These are phyloP conservation scores for Torulaspora quercuum DNA, from an alignment of 805 yeast species.

Conservation along the genomic window DNA sequence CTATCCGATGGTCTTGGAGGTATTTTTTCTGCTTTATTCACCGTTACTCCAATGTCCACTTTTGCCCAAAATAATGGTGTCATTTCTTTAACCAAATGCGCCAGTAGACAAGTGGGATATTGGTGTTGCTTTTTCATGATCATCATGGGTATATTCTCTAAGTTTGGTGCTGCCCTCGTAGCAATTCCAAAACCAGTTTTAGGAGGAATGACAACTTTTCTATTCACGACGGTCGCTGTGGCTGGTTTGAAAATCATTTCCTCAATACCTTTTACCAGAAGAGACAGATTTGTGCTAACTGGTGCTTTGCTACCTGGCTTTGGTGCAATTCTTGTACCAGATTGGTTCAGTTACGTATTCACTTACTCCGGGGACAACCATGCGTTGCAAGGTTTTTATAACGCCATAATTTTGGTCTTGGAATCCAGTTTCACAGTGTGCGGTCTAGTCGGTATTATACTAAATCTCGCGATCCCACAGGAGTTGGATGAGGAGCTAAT, in stretches of 20 bases:
- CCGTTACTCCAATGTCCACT: slow-evolving; percentile 85
- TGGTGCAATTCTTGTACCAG: slow-evolving; percentile 60
- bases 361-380: slow-evolving; percentile 61
- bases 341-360: slow-evolving; percentile 63
- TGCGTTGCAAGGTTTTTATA: slow-evolving; percentile 56
- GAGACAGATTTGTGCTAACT: slow-evolving; percentile 70
- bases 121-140: slow-evolving; percentile 77
- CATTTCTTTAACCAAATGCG: slow-evolving; percentile 87
- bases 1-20: slow-evolving; percentile 87
- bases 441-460: slow-evolving; percentile 59
- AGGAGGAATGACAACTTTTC: slow-evolving; percentile 84
- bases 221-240: slow-evolving; percentile 72
- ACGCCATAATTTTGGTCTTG: slow-evolving; percentile 66
- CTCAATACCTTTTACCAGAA: slow-evolving; percentile 51
- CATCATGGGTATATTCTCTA: slow-evolving; percentile 83
- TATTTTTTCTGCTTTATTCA: slow-evolving; percentile 68
- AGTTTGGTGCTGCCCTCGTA: slow-evolving; percentile 85
- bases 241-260: slow-evolving; percentile 69
- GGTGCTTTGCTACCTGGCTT: slow-evolving; percentile 62
- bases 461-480: slow-evolving; percentile 62
- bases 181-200: slow-evolving; percentile 75
- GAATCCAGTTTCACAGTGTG: slow-evolving; percentile 71
- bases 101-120: slow-evolving; percentile 75
- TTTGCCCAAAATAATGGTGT: slow-evolving; percentile 97
- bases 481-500: slow-evolving; percentile 45